Percentiles rank a stretch among this genome's conserved stretches.
Evolutionary conservation across 768 basidiomycete species (phyloP).

Genomic region (Podaxis mareebaensis): DNA sequence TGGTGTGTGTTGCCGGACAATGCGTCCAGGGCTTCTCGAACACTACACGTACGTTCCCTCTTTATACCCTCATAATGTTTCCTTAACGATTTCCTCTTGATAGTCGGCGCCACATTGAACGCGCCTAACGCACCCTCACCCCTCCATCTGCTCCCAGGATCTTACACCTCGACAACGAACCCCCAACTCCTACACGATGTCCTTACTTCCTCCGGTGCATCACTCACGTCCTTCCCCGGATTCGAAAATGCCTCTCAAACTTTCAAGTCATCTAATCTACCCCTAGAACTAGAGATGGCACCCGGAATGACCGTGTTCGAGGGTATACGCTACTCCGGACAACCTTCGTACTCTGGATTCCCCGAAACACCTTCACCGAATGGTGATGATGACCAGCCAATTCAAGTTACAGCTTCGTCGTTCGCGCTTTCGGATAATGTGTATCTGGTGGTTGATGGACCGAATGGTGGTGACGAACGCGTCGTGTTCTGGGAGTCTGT

Average conservation of each 20-base stretch:
- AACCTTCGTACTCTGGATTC: slow-evolving; percentile 58
- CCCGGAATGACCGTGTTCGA: slow-evolving; percentile 72
- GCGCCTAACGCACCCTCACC: slow-evolving; percentile 51
- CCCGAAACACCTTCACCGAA: slow-evolving; percentile 43
- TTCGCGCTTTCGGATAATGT: slow-evolving; percentile 68
- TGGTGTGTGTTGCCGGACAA: slow-evolving; percentile 88
- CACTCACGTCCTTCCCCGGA: slow-evolving; percentile 59
- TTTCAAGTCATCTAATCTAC: slow-evolving; percentile 48
- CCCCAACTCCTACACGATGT: slow-evolving; percentile 71
- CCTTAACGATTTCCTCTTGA: neutral
- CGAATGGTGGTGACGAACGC: slow-evolving; percentile 48
- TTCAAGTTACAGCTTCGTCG: slow-evolving; percentile 55
- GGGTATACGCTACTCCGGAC: slow-evolving; percentile 62
- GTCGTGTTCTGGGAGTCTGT: slow-evolving; percentile 79
- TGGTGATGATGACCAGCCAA: slow-evolving; percentile 45
- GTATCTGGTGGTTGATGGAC: slow-evolving; percentile 62
- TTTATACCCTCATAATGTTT: slow-evolving; percentile 11
- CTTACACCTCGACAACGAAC: slow-evolving; percentile 70
- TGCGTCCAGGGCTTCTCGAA: slow-evolving; percentile 81
- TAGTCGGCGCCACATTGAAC: slow-evolving; percentile 73
- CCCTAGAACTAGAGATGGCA: slow-evolving; percentile 65
- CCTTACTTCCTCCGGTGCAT: slow-evolving; percentile 64
- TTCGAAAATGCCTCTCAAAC: slow-evolving; percentile 44
- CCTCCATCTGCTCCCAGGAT: slow-evolving; percentile 72
- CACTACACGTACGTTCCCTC: slow-evolving; percentile 50